phyloP scores from a whole-genome alignment of 2,329 filamentous ascomycete species.

The Talaromyces sp. region DNA sequence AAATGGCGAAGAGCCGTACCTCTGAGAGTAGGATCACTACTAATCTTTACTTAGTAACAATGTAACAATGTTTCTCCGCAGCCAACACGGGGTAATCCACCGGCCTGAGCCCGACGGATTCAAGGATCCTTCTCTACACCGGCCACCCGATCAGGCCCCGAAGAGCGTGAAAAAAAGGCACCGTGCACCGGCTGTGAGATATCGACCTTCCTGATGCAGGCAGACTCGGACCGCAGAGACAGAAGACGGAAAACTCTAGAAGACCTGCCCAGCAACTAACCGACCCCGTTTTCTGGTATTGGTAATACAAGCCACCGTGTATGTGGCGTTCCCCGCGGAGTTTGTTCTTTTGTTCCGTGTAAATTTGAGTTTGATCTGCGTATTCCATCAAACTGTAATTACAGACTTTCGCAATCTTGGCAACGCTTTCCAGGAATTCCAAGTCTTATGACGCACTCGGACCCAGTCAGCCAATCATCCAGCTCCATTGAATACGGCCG shows the following conservation, averaged over 20 bases:
- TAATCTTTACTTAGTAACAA: too few relatives aligned
- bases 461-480: not conserved
- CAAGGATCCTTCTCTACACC: not conserved
- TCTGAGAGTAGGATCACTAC: too few relatives aligned
- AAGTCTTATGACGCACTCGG: not conserved
- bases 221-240: not conserved
- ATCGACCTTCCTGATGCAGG: not conserved
- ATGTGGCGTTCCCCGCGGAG: not conserved
- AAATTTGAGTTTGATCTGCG: not conserved
- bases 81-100: not conserved
- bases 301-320: slow-evolving; percentile 1
- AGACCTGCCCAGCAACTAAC: not conserved
- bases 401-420: not conserved
- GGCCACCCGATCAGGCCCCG: not conserved
- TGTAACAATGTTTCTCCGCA: not conserved
- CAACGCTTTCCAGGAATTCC: not conserved
- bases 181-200: not conserved
- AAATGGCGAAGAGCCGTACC: not conserved
- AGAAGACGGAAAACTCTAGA: not conserved
- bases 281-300: not conserved
- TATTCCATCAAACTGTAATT: not conserved
- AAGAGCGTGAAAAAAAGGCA: not conserved
- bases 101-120: not conserved
- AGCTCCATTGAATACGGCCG: not conserved
- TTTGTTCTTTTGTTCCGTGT: not conserved